A percentile compares a stretch with the other conserved stretches of the same genome.
Conservation (phyloP, 805 yeast species). For the Candida krabiensis region DNA sequence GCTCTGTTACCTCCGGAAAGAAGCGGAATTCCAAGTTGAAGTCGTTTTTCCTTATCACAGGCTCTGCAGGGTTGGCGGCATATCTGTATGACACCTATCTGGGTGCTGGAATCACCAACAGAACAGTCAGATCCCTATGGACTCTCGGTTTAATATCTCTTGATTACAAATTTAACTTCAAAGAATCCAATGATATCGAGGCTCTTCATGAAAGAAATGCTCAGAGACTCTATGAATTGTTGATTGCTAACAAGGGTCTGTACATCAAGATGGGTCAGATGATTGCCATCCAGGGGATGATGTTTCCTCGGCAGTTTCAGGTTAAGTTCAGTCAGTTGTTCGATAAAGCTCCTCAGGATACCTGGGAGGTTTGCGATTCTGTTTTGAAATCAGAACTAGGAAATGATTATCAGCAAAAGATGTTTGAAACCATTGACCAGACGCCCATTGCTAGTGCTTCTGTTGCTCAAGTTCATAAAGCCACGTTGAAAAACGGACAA, state of each 20-base stretch:
- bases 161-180: constrained; percentile 59
- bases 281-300: constrained; percentile 69
- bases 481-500: constrained; percentile 44
- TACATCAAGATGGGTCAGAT: constrained; percentile 81
- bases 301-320: constrained; percentile 67
- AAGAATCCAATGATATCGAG: constrained; percentile 44
- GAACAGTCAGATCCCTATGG: constrained; percentile 54
- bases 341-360: constrained; percentile 66
- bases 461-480: constrained; percentile 69
- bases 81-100: constrained; percentile 31
- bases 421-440: constrained; percentile 49
- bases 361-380: constrained; percentile 46
- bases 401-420: constrained; percentile 34
- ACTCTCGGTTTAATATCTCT: constrained; percentile 51
- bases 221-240: constrained; percentile 44
- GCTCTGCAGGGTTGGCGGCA: constrained; percentile 20
- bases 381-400: constrained; percentile 44
- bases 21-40: constrained; percentile 2
- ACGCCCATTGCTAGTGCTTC: constrained; percentile 73
- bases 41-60: constrained; percentile 5
- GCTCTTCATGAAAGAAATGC: constrained; percentile 62
- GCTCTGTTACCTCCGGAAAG: too few species aligned
- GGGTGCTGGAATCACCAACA: constrained; percentile 49
- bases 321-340: constrained; percentile 55
- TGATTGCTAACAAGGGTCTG: constrained; percentile 53